Percentiles rank a stretch among this genome's conserved stretches.
Evolutionary conservation across 345 rosid species (phyloP).

Genomic region (Arabis alpina): DNA sequence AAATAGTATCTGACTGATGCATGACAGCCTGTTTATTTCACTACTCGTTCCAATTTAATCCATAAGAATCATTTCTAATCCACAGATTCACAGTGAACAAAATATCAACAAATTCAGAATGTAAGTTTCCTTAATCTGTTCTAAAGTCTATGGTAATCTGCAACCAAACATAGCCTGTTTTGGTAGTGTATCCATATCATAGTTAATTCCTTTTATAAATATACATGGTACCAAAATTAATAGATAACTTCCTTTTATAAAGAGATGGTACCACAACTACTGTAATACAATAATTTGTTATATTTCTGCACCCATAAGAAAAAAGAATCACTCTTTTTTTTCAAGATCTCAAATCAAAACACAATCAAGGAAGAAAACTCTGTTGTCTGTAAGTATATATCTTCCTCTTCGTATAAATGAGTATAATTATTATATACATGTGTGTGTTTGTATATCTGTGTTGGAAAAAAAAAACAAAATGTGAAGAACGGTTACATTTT

Average conservation of each 20-base stretch:
- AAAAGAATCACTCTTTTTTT: neutral
- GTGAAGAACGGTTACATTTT: constrained; percentile 10
- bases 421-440: neutral
- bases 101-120: neutral
- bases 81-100: neutral
- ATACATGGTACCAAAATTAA: constrained; percentile 13
- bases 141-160: constrained; percentile 4
- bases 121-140: constrained; percentile 13
- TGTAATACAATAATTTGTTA: neutral
- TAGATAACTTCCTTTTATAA: constrained; percentile 5
- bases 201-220: constrained; percentile 23
- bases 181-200: constrained; percentile 1
- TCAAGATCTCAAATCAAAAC: constrained; percentile 15
- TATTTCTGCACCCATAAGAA: constrained; percentile 3
- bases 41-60: neutral
- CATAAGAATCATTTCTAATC: neutral
- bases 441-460: neutral
- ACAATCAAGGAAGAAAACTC: constrained; percentile 15
- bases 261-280: constrained; percentile 23
- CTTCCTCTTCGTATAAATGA: neutral
- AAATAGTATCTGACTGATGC: neutral
- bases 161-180: neutral
- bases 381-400: constrained; percentile 1
- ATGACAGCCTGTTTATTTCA: neutral
- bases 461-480: neutral